A percentile compares a stretch with the other conserved stretches of the same genome.
phyloP scores from a whole-genome alignment of 2,329 filamentous ascomycete genomes.

The Diaporthe ilicicola region DNA sequence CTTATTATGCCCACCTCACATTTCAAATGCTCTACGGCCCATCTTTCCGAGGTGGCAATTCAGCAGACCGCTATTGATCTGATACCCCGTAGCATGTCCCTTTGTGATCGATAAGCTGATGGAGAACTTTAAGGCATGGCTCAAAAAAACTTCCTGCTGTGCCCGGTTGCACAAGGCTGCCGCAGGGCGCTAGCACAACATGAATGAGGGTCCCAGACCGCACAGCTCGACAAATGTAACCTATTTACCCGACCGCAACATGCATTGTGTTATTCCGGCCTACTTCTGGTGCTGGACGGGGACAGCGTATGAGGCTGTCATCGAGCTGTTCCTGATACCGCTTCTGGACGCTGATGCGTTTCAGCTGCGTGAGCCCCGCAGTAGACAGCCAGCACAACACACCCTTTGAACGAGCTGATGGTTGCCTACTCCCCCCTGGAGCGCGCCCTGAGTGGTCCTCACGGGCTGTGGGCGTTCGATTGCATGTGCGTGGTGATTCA shows the following conservation, averaged over 20 bases:
- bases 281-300: not conserved
- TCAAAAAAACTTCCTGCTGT: slow-evolving; percentile 8
- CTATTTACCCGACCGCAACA: not conserved
- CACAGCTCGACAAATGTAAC: not conserved
- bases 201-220: slow-evolving; percentile 6
- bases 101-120: not conserved
- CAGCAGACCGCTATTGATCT: not conserved
- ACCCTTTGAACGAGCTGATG: slow-evolving; percentile 20
- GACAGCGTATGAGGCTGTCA: slow-evolving; percentile 5
- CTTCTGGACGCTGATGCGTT: slow-evolving; percentile 21
- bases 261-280: not conserved
- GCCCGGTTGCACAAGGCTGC: slow-evolving; percentile 14
- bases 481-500: slow-evolving; percentile 28
- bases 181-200: slow-evolving; percentile 9
- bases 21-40: not conserved
- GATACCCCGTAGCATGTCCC: not conserved
- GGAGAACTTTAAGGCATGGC: not conserved
- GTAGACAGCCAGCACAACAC: slow-evolving; percentile 20
- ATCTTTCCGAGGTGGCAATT: not conserved
- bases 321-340: slow-evolving; percentile 14
- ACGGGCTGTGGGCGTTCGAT: slow-evolving; percentile 17
- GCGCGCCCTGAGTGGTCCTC: slow-evolving; percentile 18
- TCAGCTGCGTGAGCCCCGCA: slow-evolving; percentile 26
- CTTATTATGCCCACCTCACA: not conserved
- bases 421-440: not conserved